These are phyloP conservation scores for Hibiscus mutabilis DNA, from an alignment of 345 rosid genomes.

Conservation along the genomic window DNA sequence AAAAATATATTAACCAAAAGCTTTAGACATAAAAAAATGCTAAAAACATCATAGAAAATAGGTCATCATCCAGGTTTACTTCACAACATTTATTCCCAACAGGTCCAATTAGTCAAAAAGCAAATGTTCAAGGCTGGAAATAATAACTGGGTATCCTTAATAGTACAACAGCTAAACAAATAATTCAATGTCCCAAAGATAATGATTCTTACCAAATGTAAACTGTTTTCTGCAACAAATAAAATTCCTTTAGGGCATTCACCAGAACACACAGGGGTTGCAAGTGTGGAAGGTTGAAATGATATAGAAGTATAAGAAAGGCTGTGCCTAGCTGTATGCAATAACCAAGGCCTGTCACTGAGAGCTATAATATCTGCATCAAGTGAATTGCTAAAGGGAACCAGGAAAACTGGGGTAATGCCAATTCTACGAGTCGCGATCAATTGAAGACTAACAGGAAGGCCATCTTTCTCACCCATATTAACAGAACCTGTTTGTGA, in stretches of 20 bases:
- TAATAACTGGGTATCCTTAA: not conserved
- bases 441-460: constrained; percentile 57
- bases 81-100: not conserved
- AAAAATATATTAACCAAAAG: constrained; percentile 1
- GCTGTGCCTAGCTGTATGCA: constrained; percentile 90
- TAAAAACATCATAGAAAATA: not conserved
- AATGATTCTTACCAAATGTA: constrained; percentile 67
- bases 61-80: not conserved
- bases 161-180: constrained; percentile 6
- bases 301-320: constrained; percentile 83
- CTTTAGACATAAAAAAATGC: not conserved
- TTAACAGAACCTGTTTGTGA: constrained; percentile 23
- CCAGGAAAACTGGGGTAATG: constrained; percentile 90
- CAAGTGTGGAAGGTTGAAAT: constrained; percentile 94
- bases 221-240: constrained; percentile 89
- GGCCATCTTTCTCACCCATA: constrained; percentile 26
- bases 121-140: not conserved
- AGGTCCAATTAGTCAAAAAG: not conserved
- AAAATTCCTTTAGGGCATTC: constrained; percentile 93
- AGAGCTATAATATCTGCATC: constrained; percentile 85
- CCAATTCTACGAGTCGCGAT: constrained; percentile 92
- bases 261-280: constrained; percentile 80
- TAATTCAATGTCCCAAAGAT: not conserved
- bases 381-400: constrained; percentile 70
- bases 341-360: constrained; percentile 95